Conservation (phyloP, 441 rosid species). For the Adansonia rubrostipa region DNA sequence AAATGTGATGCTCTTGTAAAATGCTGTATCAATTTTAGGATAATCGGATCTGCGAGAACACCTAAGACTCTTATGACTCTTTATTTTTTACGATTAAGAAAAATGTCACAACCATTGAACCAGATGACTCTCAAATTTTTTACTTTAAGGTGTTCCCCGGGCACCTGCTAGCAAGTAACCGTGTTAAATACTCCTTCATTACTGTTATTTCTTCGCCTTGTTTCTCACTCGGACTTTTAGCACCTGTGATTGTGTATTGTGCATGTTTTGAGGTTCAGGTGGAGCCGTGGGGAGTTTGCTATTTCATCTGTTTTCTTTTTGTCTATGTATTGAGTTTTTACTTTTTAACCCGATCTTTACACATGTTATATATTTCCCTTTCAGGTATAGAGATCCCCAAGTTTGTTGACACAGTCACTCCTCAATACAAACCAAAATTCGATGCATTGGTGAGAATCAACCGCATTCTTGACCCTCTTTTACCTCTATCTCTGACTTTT, state of each 20-base stretch:
- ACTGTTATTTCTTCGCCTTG: background rate
- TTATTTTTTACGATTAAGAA: background rate
- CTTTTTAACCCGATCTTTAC: background rate
- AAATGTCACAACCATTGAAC: background rate
- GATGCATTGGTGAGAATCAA: slow-evolving; percentile 71
- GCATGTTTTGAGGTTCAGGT: background rate
- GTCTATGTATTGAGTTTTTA: background rate
- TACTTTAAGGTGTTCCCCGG: background rate
- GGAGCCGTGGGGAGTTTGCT: background rate
- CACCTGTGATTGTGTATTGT: background rate
- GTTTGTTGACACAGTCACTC: slow-evolving; percentile 82
- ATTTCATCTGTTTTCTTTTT: background rate
- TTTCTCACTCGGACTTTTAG: background rate
- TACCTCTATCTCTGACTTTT: background rate
- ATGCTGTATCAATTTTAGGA: background rate
- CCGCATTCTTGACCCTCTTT: background rate
- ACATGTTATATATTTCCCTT: slow-evolving; percentile 18
- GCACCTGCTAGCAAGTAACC: background rate
- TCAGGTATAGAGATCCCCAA: slow-evolving; percentile 85
- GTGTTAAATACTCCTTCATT: background rate
- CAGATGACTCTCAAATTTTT: background rate
- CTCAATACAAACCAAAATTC: slow-evolving; percentile 91
- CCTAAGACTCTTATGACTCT: background rate
- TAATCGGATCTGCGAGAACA: background rate
- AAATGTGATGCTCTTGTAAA: background rate